A percentile compares a stretch with the other conserved stretches of the same genome.
These are phyloP conservation scores for Penicillium sp. DNA, from an alignment of 2,329 filamentous ascomycete genomes.

Conservation along the genomic window DNA sequence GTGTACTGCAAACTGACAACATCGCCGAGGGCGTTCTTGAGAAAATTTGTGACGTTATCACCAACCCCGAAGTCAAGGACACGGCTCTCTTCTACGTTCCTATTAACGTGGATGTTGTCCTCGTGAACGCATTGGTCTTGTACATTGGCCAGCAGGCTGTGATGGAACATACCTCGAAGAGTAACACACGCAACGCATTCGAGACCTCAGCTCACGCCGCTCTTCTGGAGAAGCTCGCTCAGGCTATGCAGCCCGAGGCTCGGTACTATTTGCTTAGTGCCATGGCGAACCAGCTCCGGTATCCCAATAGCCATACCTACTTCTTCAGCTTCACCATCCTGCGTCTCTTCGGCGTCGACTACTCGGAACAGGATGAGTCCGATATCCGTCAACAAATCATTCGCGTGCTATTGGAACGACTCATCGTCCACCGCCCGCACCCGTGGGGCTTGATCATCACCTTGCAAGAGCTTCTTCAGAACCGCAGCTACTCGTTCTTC, in stretches of 20 bases:
- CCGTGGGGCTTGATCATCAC: slow-evolving; percentile 93
- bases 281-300: slow-evolving; percentile 88
- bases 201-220: slow-evolving; percentile 66
- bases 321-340: slow-evolving; percentile 87
- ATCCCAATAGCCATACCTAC: slow-evolving; percentile 82
- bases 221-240: slow-evolving; percentile 71
- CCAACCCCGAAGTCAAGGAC: slow-evolving; percentile 56
- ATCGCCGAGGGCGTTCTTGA: slow-evolving; percentile 68
- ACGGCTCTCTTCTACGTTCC: slow-evolving; percentile 65
- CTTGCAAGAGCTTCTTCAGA: slow-evolving; percentile 85
- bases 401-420: slow-evolving; percentile 79
- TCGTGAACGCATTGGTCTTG: slow-evolving; percentile 79
- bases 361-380: slow-evolving; percentile 66
- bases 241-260: slow-evolving; percentile 70
- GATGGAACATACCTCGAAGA: slow-evolving; percentile 56
- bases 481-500: slow-evolving; percentile 87
- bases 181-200: slow-evolving; percentile 58
- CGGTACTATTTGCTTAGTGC: slow-evolving; percentile 81
- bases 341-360: slow-evolving; percentile 76
- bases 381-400: slow-evolving; percentile 89
- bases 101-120: slow-evolving; percentile 64
- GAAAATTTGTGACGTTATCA: slow-evolving; percentile 71
- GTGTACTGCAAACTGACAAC: slow-evolving; percentile 54
- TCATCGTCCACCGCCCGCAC: slow-evolving; percentile 86
- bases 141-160: slow-evolving; percentile 76